These are phyloP conservation scores for Funneliformis geosporum DNA, from an alignment of 192 early-diverging fungal genomes.

Conservation along the genomic window DNA sequence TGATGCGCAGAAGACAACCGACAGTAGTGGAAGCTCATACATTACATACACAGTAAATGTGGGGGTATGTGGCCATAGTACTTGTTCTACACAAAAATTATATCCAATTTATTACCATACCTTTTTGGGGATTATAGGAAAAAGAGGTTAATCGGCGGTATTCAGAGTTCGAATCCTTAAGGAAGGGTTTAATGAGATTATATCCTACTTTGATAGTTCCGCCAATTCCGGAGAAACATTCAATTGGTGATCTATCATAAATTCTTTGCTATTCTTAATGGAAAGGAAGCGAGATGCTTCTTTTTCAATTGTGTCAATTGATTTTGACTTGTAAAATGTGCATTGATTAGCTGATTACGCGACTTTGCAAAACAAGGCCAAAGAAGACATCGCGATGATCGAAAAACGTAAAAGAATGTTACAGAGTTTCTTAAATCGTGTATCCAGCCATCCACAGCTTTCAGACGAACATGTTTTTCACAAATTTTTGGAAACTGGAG, in stretches of 20 bases:
- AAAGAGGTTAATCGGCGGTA: slow-evolving; percentile 84
- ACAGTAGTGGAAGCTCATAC: slow-evolving; percentile 41
- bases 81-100: not conserved
- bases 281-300: slow-evolving; percentile 15
- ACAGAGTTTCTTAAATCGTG: slow-evolving; percentile 90
- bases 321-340: slow-evolving; percentile 12
- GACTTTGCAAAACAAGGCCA: slow-evolving; percentile 81
- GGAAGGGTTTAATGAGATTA: slow-evolving; percentile 71
- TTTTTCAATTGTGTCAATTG: slow-evolving; percentile 11
- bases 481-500: slow-evolving; percentile 82
- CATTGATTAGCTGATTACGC: slow-evolving; percentile 58
- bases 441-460: slow-evolving; percentile 86
- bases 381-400: slow-evolving; percentile 89
- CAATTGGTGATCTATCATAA: slow-evolving; percentile 62
- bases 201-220: slow-evolving; percentile 90
- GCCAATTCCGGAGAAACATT: slow-evolving; percentile 98
- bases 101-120: not conserved
- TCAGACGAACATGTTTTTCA: slow-evolving; percentile 90
- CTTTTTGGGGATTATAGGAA: slow-evolving; percentile 40
- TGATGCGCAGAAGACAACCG: slow-evolving; percentile 29
- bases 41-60: slow-evolving; percentile 57
- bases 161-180: slow-evolving; percentile 94
- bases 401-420: slow-evolving; percentile 91
- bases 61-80: slow-evolving; percentile 44
- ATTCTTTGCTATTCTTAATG: slow-evolving; percentile 36